Base-by-base conservation (phyloP, 164 flowering plant genomes). In the Dillenia suffruticosa region DNA sequence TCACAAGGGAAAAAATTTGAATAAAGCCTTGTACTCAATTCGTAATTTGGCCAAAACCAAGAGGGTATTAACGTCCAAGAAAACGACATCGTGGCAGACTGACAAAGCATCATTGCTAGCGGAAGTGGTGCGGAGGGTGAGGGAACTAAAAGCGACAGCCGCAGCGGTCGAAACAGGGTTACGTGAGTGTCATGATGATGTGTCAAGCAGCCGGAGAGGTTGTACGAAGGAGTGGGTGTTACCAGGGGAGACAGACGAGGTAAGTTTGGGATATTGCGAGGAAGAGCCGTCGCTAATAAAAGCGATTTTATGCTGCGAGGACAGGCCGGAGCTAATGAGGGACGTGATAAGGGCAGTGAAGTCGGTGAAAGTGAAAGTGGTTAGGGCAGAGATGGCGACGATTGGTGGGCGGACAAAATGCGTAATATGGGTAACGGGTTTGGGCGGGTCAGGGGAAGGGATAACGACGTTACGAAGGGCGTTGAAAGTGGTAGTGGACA, bases 91-190 rank as follows among this genome's bases (percentile, higher is more conserved):
- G 22, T 50, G 14, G 17, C 71, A 82, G 86, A 52, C 46, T 17
- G 79, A 78, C 75, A 82, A 82, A 68, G 87, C 87, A 0, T 70
- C 82, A 0, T 63, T 80, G 65, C 71, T 82, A 19, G 76, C 64
- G 14, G 79, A 80, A 62, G 71, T 74, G 45, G 68, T 82, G 44
- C 64, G 69, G 46, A 63, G 62, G 0, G 69, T 82, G 53, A 82
- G 51, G 40, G 76, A 82, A 55, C 78, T 81, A 22, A 68, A 75
- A 54, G 17, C 59, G 54, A 64, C 55, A n/a, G n/a, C 8, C 13
- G 19, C 43, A 17, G 32, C 14, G 16, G 47, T 19, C 17, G 47
- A 12, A 8, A 61, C 49, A 10, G 24, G 54, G 49, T 44, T 12
- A 15, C 40, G 14, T 44, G 10, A 16, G 44, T 5, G 24, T 46